A percentile compares a stretch with the other conserved stretches of the same genome.
These are phyloP conservation scores for Tricholoma furcatifolium DNA, from an alignment of 768 basidiomycete genomes.

Conservation along the genomic window DNA sequence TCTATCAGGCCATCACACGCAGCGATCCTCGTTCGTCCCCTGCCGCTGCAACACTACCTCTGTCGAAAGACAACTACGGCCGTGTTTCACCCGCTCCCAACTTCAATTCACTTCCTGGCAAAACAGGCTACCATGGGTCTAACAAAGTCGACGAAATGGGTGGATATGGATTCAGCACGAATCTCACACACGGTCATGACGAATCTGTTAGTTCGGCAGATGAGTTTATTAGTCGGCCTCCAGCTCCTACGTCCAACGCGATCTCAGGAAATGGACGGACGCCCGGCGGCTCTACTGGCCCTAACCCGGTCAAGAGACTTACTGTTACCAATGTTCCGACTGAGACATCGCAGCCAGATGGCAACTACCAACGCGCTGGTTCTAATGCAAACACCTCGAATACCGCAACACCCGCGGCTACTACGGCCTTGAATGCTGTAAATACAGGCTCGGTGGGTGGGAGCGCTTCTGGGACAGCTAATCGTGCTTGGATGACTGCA, in stretches of 20 bases:
- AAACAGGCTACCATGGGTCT: not conserved
- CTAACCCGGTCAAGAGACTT: slow-evolving; percentile 24
- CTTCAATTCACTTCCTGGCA: slow-evolving; percentile 1
- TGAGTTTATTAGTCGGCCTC: slow-evolving; percentile 12
- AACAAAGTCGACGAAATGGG: slow-evolving; percentile 23
- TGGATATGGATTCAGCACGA: slow-evolving; percentile 18
- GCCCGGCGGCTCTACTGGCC: slow-evolving; percentile 24
- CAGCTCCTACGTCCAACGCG: slow-evolving; percentile 2
- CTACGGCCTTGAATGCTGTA: slow-evolving; percentile 3
- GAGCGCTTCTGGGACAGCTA: not conserved
- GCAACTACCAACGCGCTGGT: slow-evolving; percentile 6
- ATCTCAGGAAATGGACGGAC: slow-evolving; percentile 17
- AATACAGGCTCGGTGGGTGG: no score
- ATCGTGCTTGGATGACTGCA: slow-evolving; percentile 48
- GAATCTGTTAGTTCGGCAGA: slow-evolving; percentile 20
- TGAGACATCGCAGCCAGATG: slow-evolving; percentile 25
- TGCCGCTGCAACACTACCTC: slow-evolving; percentile 11
- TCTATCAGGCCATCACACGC: slow-evolving; percentile 9
- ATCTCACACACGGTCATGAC: slow-evolving; percentile 16
- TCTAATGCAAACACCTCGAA: not conserved
- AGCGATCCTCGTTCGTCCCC: slow-evolving; percentile 9
- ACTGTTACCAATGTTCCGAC: slow-evolving; percentile 40
- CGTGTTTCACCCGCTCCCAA: not conserved
- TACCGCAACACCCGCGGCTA: slow-evolving; percentile 4
- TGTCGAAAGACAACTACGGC: slow-evolving; percentile 11